Evolutionary conservation across 352 stramenopile species (phyloP).

Genomic region (Albugo laibachii): DNA sequence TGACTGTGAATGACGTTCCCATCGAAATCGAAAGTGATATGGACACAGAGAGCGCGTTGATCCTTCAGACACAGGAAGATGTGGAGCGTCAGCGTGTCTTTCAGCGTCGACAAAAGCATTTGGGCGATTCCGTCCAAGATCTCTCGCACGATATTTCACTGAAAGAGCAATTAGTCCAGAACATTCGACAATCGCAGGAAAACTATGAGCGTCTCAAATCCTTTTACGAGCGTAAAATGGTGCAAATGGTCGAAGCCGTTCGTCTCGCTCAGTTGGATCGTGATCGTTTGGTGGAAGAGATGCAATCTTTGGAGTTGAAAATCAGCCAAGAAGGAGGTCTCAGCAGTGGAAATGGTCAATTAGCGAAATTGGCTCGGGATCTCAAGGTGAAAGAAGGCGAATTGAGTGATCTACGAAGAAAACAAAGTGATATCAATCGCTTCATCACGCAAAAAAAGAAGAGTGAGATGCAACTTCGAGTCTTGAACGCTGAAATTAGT

Average conservation of each 20-base stretch:
- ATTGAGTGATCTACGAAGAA: conserved; percentile 45
- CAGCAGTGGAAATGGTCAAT: conserved; percentile 21
- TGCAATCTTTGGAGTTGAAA: conserved; percentile 47
- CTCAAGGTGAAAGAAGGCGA: conserved; percentile 63
- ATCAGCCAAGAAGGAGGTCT: conserved; percentile 30
- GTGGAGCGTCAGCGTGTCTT: conserved; percentile 66
- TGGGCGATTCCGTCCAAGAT: conserved; percentile 63
- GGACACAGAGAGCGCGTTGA: conserved; percentile 9
- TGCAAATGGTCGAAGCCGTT: conserved; percentile 61
- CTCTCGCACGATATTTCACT: conserved; percentile 67
- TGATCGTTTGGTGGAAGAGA: conserved; percentile 57
- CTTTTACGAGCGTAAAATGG: conserved; percentile 73
- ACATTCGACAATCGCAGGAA: conserved; percentile 53
- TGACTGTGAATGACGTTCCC: background rate
- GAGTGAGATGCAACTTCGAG: conserved; percentile 65
- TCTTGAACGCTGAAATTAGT: conserved; percentile 57
- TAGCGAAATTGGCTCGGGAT: conserved; percentile 52
- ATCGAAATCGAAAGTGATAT: conserved; percentile 2
- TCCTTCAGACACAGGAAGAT: conserved; percentile 16
- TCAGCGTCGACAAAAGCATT: conserved; percentile 48
- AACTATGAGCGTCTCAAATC: conserved; percentile 69
- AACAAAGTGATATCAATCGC: conserved; percentile 64
- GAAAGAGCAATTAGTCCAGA: conserved; percentile 70
- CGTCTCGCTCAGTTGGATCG: conserved; percentile 33
- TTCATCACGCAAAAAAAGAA: conserved; percentile 76